phyloP scores from a whole-genome alignment of 768 basidiomycete genomes.

The Leucocoprinus birnbaumii region DNA sequence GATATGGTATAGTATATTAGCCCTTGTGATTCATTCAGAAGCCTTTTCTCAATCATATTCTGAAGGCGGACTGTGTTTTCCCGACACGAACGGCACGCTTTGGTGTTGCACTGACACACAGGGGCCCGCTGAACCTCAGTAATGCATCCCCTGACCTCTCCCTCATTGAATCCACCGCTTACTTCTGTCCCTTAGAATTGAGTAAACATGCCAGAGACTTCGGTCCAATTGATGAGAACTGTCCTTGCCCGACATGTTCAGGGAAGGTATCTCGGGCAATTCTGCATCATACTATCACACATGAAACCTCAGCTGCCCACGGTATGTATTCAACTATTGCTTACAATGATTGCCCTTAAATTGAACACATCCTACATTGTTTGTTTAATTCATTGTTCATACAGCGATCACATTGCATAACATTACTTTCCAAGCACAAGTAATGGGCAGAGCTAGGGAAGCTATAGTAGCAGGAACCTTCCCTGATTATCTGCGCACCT shows the following conservation, averaged over 20 bases:
- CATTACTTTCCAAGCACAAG: constrained; percentile 78
- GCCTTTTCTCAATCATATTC: constrained; percentile 21
- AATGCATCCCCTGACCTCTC: constrained; percentile 17
- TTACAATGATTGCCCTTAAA: neutral
- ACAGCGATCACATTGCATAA: constrained; percentile 82
- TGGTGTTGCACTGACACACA: constrained; percentile 82
- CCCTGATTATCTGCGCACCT: constrained; percentile 71
- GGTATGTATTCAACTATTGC: constrained; percentile 39
- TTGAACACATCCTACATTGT: neutral
- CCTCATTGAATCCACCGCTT: neutral
- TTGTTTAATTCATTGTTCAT: constrained; percentile 12
- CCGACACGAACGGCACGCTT: constrained; percentile 91
- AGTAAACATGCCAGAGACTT: constrained; percentile 71
- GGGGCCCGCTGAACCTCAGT: constrained; percentile 84
- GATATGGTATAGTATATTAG: constrained; percentile 72
- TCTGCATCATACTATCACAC: constrained; percentile 71
- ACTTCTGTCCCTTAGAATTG: constrained; percentile 43
- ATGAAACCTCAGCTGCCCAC: constrained; percentile 86
- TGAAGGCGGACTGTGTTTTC: constrained; percentile 85
- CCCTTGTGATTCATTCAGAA: neutral
- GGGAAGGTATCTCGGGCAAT: constrained; percentile 67
- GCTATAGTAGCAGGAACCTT: constrained; percentile 78
- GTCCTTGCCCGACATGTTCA: constrained; percentile 85
- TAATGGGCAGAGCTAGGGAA: constrained; percentile 84
- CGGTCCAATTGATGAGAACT: constrained; percentile 66